A percentile compares a stretch with the other conserved stretches of the same genome.
These are phyloP conservation scores for Solanum microdontum DNA, from an alignment of 257 asterid genomes.

Conservation along the genomic window DNA sequence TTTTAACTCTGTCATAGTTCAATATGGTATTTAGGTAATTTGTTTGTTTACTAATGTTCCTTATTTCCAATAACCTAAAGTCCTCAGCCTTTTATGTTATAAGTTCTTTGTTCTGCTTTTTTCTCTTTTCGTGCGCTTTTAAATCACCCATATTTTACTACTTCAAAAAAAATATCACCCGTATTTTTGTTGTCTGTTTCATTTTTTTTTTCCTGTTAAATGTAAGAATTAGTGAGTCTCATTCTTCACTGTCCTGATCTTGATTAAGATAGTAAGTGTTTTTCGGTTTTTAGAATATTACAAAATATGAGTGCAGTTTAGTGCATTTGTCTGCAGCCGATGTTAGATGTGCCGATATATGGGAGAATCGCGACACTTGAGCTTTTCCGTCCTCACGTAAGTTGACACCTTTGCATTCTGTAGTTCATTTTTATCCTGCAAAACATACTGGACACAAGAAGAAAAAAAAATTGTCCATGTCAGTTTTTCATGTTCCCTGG, in stretches of 20 bases:
- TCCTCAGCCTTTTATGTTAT: neutral
- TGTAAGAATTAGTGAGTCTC: neutral
- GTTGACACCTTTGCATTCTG: constrained; percentile 12
- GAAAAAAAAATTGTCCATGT: too few relatives aligned
- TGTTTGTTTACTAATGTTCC: neutral
- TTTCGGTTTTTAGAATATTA: neutral
- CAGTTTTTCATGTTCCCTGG: neutral
- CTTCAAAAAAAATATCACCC: neutral
- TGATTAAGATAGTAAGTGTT: neutral
- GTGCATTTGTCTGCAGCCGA: constrained; percentile 50
- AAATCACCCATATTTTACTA: neutral
- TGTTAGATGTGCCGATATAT: constrained; percentile 96
- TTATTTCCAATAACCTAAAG: neutral
- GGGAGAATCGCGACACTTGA: constrained; percentile 98
- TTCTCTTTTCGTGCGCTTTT: neutral
- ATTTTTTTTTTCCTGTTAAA: neutral
- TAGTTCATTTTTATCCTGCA: neutral
- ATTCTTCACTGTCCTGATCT: neutral
- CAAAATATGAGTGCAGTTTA: neutral
- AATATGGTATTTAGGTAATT: neutral
- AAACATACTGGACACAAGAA: neutral
- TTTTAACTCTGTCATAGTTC: neutral
- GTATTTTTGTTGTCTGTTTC: neutral
- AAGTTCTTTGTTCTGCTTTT: neutral
- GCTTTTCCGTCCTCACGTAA: constrained; percentile 97